phyloP scores from a whole-genome alignment of 768 basidiomycete genomes.

The Mycena rosella region DNA sequence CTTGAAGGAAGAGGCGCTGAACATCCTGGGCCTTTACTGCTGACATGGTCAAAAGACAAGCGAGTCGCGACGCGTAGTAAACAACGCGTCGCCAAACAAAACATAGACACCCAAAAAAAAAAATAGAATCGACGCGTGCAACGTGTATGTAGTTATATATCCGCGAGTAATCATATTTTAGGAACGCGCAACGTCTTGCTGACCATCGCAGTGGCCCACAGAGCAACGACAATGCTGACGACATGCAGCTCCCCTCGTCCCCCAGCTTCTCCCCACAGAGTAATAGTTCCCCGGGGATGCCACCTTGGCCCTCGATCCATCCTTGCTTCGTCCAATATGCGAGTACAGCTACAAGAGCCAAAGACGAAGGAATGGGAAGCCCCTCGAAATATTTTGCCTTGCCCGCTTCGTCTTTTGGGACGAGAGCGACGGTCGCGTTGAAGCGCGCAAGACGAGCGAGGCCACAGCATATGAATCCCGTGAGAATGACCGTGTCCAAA shows the following conservation, averaged over 20 bases:
- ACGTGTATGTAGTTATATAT: too few relatives aligned
- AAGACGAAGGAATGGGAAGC: conserved; percentile 93
- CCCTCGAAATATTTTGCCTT: conserved; percentile 98
- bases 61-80: conserved; percentile 2
- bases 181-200: conserved; percentile 95
- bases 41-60: too few relatives aligned
- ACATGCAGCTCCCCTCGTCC: conserved; percentile 89
- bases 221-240: conserved; percentile 79
- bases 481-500: conserved; percentile 88
- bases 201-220: conserved; percentile 97
- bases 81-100: conserved; percentile 2
- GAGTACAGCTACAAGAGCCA: conserved; percentile 82
- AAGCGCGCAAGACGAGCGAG: conserved; percentile 97
- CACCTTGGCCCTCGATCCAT: conserved; percentile 84
- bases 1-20: conserved; percentile 83
- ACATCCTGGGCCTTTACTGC: conserved; percentile 73
- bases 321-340: conserved; percentile 87
- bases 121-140: too few relatives aligned
- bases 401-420: conserved; percentile 89
- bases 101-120: too few relatives aligned
- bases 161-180: conserved; percentile 61
- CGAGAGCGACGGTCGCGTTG: conserved; percentile 96
- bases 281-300: conserved; percentile 82
- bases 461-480: conserved; percentile 95
- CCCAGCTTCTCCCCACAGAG: conserved; percentile 77